Percentiles rank a stretch among this genome's conserved stretches.
Evolutionary conservation across 257 asterid species (phyloP).

Genomic region (Solanum chmielewskii): DNA sequence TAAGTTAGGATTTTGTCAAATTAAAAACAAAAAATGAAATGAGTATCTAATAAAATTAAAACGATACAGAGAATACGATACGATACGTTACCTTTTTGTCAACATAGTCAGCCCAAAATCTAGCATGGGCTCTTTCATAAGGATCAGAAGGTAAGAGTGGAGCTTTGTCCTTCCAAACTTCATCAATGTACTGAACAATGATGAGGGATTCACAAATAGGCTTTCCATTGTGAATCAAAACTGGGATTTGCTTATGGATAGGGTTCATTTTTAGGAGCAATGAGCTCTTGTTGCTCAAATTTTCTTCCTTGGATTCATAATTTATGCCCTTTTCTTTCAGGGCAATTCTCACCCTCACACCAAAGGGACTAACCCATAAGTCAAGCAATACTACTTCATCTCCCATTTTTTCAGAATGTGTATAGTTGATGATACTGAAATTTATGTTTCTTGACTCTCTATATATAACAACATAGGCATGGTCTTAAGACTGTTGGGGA

Average conservation of each 20-base stretch:
- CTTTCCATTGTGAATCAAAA: slow-evolving; percentile 18
- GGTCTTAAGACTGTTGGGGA: not conserved
- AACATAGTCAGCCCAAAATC: slow-evolving; percentile 43
- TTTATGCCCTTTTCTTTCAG: slow-evolving; percentile 34
- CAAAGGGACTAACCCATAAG: slow-evolving; percentile 26
- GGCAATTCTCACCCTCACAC: slow-evolving; percentile 40
- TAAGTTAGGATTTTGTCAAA: not conserved
- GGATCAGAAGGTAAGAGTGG: slow-evolving; percentile 44
- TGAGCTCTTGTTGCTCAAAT: slow-evolving; percentile 7
- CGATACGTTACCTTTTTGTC: slow-evolving; percentile 35
- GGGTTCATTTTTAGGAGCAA: not conserved
- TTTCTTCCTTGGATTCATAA: slow-evolving; percentile 30
- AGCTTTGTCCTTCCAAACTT: slow-evolving; percentile 27
- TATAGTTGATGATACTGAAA: not conserved
- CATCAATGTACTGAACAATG: slow-evolving; percentile 44
- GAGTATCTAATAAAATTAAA: not conserved
- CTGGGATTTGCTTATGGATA: not conserved
- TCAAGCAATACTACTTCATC: slow-evolving; percentile 34
- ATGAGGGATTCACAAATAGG: slow-evolving; percentile 45
- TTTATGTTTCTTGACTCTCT: not conserved
- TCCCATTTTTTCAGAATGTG: slow-evolving; percentile 9
- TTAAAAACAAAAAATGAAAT: not conserved
- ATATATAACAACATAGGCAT: not conserved
- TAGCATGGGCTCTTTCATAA: slow-evolving; percentile 17
- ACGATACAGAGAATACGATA: not conserved